Percentiles rank a stretch among this genome's conserved stretches.
Evolutionary conservation across 495 filamentous ascomycete genomes (phyloP).

Genomic region (Copromyces sp.): DNA sequence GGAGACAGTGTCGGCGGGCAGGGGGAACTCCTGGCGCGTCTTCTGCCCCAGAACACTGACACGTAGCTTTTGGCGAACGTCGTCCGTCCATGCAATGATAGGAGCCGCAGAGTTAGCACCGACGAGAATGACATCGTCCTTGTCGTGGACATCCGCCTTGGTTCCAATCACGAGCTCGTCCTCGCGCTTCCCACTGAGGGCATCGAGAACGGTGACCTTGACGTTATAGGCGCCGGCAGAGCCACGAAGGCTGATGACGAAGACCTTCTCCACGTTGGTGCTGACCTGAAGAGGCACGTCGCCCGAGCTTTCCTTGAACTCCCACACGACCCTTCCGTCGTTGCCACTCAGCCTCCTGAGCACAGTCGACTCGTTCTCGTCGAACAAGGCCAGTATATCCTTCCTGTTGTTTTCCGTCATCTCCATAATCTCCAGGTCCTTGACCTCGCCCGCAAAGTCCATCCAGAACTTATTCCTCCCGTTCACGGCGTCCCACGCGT

Average conservation of each 20-base stretch:
- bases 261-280: constrained; percentile 61
- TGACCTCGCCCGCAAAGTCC: constrained; percentile 47
- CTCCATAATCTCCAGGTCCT: constrained; percentile 73
- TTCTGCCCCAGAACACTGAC: constrained; percentile 76
- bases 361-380: constrained; percentile 43
- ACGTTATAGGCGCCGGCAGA: constrained; percentile 58
- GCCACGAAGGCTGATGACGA: constrained; percentile 66
- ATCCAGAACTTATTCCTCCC: constrained; percentile 69
- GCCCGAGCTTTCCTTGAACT: constrained; percentile 53
- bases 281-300: constrained; percentile 72
- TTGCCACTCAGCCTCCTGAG: constrained; percentile 60
- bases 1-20: constrained; percentile 50
- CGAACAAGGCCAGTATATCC: constrained; percentile 62
- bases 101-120: constrained; percentile 77
- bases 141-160: constrained; percentile 58
- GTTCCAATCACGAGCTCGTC: constrained; percentile 57
- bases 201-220: constrained; percentile 62
- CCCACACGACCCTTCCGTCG: constrained; percentile 73
- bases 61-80: constrained; percentile 53
- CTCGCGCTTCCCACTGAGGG: constrained; percentile 53
- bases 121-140: constrained; percentile 65
- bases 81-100: constrained; percentile 75
- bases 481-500: constrained; percentile 74
- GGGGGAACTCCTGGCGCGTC: constrained; percentile 39
- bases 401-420: constrained; percentile 53